Evolutionary conservation across 441 rosid species (phyloP).

Genomic region (Populus hybrid): DNA sequence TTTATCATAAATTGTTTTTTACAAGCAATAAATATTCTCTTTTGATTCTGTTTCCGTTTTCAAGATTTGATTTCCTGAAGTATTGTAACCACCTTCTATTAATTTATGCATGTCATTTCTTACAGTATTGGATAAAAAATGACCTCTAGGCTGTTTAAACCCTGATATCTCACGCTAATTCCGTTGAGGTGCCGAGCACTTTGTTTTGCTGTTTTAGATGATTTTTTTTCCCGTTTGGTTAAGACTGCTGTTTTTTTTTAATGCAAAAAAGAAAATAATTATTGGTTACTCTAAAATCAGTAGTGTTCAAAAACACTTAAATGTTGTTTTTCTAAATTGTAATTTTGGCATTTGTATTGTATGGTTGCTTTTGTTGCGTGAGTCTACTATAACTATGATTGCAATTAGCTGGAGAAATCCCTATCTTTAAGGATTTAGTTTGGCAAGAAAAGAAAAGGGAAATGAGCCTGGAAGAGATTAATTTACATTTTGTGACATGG

Average conservation of each 20-base stretch:
- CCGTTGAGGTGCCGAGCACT: background rate
- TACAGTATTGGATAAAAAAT: background rate
- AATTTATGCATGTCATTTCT: background rate
- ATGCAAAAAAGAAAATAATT: background rate
- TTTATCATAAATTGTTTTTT: background rate
- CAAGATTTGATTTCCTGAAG: background rate
- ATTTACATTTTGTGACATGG: background rate
- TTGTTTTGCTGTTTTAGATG: background rate
- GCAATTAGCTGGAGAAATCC: background rate
- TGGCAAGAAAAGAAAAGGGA: background rate
- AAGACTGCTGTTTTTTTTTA: too few species aligned
- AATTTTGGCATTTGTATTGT: conserved; percentile 4
- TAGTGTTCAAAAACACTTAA: background rate
- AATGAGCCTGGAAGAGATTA: background rate
- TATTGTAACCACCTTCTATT: background rate
- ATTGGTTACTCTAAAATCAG: background rate
- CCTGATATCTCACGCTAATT: background rate
- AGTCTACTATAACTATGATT: background rate
- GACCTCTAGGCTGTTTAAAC: background rate
- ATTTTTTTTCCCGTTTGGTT: too few species aligned
- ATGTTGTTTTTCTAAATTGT: background rate
- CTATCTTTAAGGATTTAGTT: background rate
- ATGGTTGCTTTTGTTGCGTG: background rate
- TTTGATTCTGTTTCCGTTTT: background rate
- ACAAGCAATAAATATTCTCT: background rate